Evolutionary conservation across 495 filamentous ascomycete genomes (phyloP).

Genomic region (Penicillium macrosclerotiorum): DNA sequence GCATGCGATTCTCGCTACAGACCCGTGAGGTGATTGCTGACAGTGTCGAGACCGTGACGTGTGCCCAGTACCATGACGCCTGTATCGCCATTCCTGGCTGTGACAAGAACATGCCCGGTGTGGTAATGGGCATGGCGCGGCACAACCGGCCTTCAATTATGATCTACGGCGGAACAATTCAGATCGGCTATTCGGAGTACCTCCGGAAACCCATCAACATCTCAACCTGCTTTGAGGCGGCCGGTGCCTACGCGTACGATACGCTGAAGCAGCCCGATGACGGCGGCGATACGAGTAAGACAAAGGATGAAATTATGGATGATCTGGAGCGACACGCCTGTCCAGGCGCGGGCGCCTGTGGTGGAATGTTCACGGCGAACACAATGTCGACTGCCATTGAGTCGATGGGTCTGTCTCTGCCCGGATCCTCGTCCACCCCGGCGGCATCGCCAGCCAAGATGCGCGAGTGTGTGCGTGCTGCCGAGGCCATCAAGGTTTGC

Average conservation of each 20-base stretch:
- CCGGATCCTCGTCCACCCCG: constrained; percentile 87
- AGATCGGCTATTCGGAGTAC: constrained; percentile 76
- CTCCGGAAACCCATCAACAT: constrained; percentile 85
- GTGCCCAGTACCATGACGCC: constrained; percentile 85
- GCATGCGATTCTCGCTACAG: constrained; percentile 97
- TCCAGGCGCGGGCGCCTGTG: constrained; percentile 90
- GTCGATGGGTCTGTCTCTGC: constrained; percentile 87
- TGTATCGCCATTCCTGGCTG: constrained; percentile 94
- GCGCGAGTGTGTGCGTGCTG: constrained; percentile 85
- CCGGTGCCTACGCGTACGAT: constrained; percentile 82
- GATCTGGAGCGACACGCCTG: constrained; percentile 86
- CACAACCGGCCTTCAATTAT: constrained; percentile 87
- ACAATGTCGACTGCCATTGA: constrained; percentile 97
- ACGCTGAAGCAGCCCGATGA: constrained; percentile 57
- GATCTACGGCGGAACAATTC: constrained; percentile 90
- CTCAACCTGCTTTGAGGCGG: constrained; percentile 83
- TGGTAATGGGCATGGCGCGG: constrained; percentile 77
- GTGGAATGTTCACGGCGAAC: constrained; percentile 97
- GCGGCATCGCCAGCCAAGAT: constrained; percentile 86
- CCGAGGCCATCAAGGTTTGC: constrained; percentile 79
- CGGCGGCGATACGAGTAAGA: constrained; percentile 56
- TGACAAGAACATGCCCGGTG: constrained; percentile 98
- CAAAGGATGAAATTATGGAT: constrained; percentile 75
- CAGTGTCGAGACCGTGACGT: constrained; percentile 89
- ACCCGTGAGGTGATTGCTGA: constrained; percentile 94